Conservation (phyloP, 805 yeast genomes). For the Pichia nakasei region DNA sequence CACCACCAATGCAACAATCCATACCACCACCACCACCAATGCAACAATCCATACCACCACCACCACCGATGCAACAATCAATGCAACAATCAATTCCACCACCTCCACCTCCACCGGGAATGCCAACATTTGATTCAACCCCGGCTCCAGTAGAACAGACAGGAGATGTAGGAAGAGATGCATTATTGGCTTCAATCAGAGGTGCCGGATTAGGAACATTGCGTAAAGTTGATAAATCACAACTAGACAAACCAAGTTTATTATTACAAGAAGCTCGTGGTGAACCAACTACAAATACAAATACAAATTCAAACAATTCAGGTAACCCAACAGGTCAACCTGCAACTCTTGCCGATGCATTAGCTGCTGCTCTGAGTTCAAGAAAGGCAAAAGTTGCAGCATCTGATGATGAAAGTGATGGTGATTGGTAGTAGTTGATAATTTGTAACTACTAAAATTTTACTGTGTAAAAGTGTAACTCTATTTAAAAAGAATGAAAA, state of each 20-base stretch:
- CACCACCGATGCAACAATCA: conserved; percentile 22
- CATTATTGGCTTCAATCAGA: conserved; percentile 78
- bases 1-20: conserved; percentile 7
- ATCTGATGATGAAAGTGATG: conserved; percentile 80
- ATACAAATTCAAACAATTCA: too few species aligned
- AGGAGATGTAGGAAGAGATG: conserved; percentile 62
- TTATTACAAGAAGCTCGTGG: conserved; percentile 66
- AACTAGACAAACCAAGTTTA: conserved; percentile 70
- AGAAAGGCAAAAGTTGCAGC: conserved; percentile 76
- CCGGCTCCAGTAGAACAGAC: conserved; percentile 26
- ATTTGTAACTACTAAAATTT: too few species aligned
- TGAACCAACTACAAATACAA: conserved; percentile 33
- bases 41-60: conserved; percentile 23
- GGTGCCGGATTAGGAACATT: conserved; percentile 65
- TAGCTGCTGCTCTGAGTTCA: conserved; percentile 66
- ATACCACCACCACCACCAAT: conserved; percentile 20
- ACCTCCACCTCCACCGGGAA: conserved; percentile 18
- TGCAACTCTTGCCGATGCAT: conserved; percentile 31
- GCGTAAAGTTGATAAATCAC: conserved; percentile 73
- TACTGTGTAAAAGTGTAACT: too few species aligned
- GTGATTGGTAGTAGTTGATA: conserved; percentile 50
- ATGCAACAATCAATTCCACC: conserved; percentile 19
- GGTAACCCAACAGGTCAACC: conserved; percentile 37
- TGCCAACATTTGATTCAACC: conserved; percentile 27
- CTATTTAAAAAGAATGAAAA: too few species aligned